phyloP scores from a whole-genome alignment of 352 stramenopile species.

The Halophytophthora batemanensis region DNA sequence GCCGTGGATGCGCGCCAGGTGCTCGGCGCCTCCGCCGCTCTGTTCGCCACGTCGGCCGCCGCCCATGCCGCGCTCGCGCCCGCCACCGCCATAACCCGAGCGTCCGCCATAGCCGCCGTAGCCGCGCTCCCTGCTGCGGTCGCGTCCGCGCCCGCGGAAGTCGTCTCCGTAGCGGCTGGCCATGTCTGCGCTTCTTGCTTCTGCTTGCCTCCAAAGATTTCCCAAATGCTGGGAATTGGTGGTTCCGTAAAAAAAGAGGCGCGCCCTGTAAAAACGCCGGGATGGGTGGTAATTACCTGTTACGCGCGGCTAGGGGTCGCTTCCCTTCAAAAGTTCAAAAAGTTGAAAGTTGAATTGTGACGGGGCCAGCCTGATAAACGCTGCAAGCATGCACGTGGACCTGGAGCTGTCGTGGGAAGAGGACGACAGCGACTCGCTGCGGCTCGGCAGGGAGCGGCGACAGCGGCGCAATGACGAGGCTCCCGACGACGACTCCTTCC shows the following conservation, averaged over 20 bases:
- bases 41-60: slow-evolving; percentile 56
- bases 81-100: slow-evolving; percentile 32
- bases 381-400: slow-evolving; percentile 15
- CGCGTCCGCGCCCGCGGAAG: slow-evolving; percentile 57
- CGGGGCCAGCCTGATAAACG: slow-evolving; percentile 4
- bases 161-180: slow-evolving; percentile 76
- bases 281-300: neutral
- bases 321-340: slow-evolving; percentile 2
- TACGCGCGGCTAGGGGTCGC: slow-evolving; percentile 4
- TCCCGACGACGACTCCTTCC: slow-evolving; percentile 27
- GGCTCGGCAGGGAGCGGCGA: slow-evolving; percentile 3
- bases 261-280: neutral
- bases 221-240: slow-evolving; percentile 21
- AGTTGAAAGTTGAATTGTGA: slow-evolving; percentile 26
- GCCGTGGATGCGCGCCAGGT: slow-evolving; percentile 97
- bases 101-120: slow-evolving; percentile 43
- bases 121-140: slow-evolving; percentile 69
- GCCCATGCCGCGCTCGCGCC: slow-evolving; percentile 45
- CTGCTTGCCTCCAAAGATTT: slow-evolving; percentile 26
- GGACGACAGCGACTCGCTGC: slow-evolving; percentile 21
- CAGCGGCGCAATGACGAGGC: slow-evolving; percentile 10
- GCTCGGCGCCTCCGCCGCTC: slow-evolving; percentile 88
- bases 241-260: slow-evolving; percentile 8
- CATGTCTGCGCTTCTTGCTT: slow-evolving; percentile 14
- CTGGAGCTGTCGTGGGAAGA: slow-evolving; percentile 34